phyloP scores from a whole-genome alignment of 2,329 filamentous ascomycete genomes.

The Xylariaceae sp. region DNA sequence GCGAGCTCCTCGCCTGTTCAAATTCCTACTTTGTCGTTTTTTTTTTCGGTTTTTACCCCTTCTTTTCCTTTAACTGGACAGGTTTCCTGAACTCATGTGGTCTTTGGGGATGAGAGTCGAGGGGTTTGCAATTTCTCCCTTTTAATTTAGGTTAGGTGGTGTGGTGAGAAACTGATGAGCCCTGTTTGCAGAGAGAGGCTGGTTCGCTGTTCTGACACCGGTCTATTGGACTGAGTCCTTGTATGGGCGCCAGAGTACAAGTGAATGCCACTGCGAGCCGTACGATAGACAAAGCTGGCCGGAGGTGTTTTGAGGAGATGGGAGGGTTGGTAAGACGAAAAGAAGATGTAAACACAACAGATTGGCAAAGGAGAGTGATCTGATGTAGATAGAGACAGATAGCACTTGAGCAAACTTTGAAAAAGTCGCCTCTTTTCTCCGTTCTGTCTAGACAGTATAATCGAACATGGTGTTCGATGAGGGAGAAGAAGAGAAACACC shows the following conservation, averaged over 20 bases:
- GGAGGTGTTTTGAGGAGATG: slow-evolving; percentile 2
- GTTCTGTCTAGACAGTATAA: slow-evolving; percentile 45
- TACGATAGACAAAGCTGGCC: too few relatives aligned
- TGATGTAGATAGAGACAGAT: slow-evolving; percentile 12
- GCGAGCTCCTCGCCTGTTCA: too few relatives aligned
- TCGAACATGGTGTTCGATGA: slow-evolving; percentile 51
- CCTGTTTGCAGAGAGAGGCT: slow-evolving; percentile 5
- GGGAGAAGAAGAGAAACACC: slow-evolving; percentile 37
- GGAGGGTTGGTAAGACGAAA: slow-evolving; percentile 16
- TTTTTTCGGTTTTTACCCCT: slow-evolving; percentile 6
- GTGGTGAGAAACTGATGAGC: too few relatives aligned
- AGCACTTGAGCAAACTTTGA: slow-evolving; percentile 47
- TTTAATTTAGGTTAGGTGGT: too few relatives aligned
- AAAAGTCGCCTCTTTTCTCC: slow-evolving; percentile 43
- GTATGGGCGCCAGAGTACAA: slow-evolving; percentile 42
- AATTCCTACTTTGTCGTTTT: slow-evolving; percentile 15
- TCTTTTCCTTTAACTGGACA: slow-evolving; percentile 1
- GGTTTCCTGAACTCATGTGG: neutral
- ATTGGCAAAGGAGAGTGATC: slow-evolving; percentile 15
- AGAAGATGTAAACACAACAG: slow-evolving; percentile 15
- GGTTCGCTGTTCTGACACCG: slow-evolving; percentile 17
- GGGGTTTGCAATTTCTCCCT: too few relatives aligned
- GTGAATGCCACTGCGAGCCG: slow-evolving; percentile 44
- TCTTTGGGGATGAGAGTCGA: neutral
- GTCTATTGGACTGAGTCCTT: slow-evolving; percentile 11